phyloP scores from a whole-genome alignment of 208 protist species.

The Herpetomonas samuelpessoai region DNA sequence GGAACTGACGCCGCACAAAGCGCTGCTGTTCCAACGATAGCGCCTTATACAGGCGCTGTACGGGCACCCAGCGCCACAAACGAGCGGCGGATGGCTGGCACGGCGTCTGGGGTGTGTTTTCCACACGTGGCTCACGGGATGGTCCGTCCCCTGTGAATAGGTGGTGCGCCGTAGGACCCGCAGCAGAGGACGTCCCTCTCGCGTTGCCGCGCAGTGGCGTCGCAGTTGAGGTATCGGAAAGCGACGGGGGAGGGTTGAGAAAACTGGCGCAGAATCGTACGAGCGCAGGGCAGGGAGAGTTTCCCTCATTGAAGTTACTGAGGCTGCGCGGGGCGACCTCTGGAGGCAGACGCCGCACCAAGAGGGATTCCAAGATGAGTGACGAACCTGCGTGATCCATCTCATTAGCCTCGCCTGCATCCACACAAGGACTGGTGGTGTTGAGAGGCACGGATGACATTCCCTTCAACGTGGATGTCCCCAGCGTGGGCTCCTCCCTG shows the following conservation, averaged over 20 bases:
- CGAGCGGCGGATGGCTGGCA: background rate
- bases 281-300: slow-evolving; percentile 55
- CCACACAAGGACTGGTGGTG: no score
- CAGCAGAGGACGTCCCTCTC: background rate
- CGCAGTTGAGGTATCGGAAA: background rate
- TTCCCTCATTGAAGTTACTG: slow-evolving; percentile 67
- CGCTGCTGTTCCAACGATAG: slow-evolving; percentile 46
- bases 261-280: slow-evolving; percentile 42
- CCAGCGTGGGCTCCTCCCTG: no score
- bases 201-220: background rate
- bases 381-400: no score
- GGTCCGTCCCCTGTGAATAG: no score
- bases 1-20: slow-evolving; percentile 43
- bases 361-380: slow-evolving; percentile 55
- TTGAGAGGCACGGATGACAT: no score
- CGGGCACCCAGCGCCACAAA: slow-evolving; percentile 75
- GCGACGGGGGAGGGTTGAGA: slow-evolving; percentile 66
- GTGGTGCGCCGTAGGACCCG: no score
- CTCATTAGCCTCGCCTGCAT: no score
- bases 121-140: no score
- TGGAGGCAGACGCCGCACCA: slow-evolving; percentile 71
- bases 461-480: no score
- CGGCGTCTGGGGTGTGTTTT: no score
- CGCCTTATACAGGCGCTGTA: slow-evolving; percentile 63
- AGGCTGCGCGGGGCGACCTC: slow-evolving; percentile 64